Evolutionary conservation across 2,329 filamentous ascomycete species (phyloP), one percentile per base, ranked within the genome.

Genomic region (Pseudogymnoascus sp.): DNA sequence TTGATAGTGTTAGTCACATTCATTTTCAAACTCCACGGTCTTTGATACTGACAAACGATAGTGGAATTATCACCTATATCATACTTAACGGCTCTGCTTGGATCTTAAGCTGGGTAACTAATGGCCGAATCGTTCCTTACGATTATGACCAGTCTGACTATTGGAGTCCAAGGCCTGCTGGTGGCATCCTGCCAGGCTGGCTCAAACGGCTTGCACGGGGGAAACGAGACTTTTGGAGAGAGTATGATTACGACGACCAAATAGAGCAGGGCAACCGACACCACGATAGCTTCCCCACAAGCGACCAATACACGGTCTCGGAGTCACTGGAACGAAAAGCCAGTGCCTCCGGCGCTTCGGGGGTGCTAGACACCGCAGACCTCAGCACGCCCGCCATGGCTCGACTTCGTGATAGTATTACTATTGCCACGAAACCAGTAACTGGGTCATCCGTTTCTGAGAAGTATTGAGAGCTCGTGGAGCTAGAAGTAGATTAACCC

Each of bases 131-230:
- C 68, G 82, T 87, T 6, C 91, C 92, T 0, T 81, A 83, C 4
- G 90, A 93, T 76, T 89, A 91, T 76, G 82, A 89, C 6, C 79
- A 88, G 70, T 90, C 90, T 75, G 91, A 95, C 65, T 84, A 82
- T 10, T 96, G 91, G 92, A 90, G 89, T 0, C 93, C 86, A 79
- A 86, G 84, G 71, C 82, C 93, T 31, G 84, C 86, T 1, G 90
- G 90, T n/a, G 90, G 90, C 0, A 77, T 95, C 62, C 76, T 93
- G 23, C 90, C 91, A 0, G 85, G 84, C 0, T 96, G 91, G 91
- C 72, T 92, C 62, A 78, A 80, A 64, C 83, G 91, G 28, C 77
- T 88, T 5, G 73, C 76, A 0, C 77, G 77, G 36, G 90, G 90
- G 28, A 89, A 91, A 79, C 88, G 82, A 77, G 83, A 89, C 69